Evolutionary conservation across 2,329 filamentous ascomycete genomes (phyloP).

Genomic region (Monosporascus sp.): DNA sequence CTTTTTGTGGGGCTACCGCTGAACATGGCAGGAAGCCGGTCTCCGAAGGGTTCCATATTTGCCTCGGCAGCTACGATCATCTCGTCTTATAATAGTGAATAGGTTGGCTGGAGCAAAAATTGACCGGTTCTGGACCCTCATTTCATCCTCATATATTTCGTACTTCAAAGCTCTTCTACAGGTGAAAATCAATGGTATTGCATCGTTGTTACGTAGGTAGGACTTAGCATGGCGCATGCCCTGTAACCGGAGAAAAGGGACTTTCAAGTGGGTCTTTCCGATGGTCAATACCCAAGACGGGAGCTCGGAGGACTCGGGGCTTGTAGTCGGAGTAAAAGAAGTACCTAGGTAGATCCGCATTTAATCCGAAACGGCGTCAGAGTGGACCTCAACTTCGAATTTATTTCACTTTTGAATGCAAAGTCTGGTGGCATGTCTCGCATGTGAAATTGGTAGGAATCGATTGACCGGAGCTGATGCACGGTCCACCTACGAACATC

Average conservation of each 20-base stretch:
- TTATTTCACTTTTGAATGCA: too few species aligned
- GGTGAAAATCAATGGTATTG: too few species aligned
- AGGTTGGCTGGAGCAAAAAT: too few species aligned
- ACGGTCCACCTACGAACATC: not conserved
- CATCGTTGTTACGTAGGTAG: too few species aligned
- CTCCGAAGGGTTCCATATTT: conserved; percentile 6
- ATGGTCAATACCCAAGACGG: not conserved
- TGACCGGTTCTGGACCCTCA: too few species aligned
- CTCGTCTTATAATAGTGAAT: too few species aligned
- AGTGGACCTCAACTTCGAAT: not conserved
- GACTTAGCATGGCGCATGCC: not conserved
- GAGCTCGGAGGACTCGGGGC: not conserved
- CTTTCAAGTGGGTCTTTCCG: not conserved
- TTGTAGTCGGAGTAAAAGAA: not conserved
- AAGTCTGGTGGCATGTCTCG: not conserved
- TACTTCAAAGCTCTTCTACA: too few species aligned
- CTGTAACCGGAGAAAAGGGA: not conserved
- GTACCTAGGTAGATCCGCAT: not conserved
- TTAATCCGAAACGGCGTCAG: not conserved
- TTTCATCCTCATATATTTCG: too few species aligned
- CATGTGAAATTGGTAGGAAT: not conserved
- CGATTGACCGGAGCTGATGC: not conserved
- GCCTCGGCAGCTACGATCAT: conserved; percentile 8
- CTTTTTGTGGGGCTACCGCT: conserved; percentile 16
- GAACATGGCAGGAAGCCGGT: conserved; percentile 16